These are phyloP conservation scores for Actinomortierella ambigua DNA, from an alignment of 371 early-diverging fungal species.

Conservation along the genomic window DNA sequence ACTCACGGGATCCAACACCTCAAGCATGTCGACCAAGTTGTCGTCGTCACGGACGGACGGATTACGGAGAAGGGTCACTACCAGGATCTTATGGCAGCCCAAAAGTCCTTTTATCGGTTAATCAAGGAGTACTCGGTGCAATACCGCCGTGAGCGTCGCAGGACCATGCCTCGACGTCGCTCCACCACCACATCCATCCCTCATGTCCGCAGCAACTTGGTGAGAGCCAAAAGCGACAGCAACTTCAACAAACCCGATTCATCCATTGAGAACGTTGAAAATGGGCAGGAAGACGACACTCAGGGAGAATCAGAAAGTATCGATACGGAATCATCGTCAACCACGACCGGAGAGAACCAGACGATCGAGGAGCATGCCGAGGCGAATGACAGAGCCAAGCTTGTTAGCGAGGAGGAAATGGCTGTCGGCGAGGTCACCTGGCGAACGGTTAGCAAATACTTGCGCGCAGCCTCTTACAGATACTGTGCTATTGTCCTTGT, in stretches of 20 bases:
- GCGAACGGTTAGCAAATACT: too few relatives aligned
- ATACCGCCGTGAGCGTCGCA: background rate
- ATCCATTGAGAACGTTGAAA: too few relatives aligned
- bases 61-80: constrained; percentile 59
- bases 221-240: too few relatives aligned
- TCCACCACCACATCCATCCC: background rate
- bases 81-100: constrained; percentile 47
- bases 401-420: background rate
- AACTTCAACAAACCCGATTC: too few relatives aligned
- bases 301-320: background rate
- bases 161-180: background rate
- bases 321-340: background rate
- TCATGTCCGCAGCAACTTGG: background rate
- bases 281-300: too few relatives aligned
- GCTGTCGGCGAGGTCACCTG: background rate
- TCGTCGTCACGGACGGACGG: constrained; percentile 57
- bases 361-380: background rate
- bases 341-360: background rate
- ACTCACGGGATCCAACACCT: constrained; percentile 43
- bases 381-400: background rate
- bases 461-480: too few relatives aligned
- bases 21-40: constrained; percentile 47
- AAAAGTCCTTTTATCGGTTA: constrained; percentile 50
- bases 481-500: too few relatives aligned
- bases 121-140: constrained; percentile 42